Percentiles rank a stretch among this genome's conserved stretches.
Evolutionary conservation across 1,139 yeast genomes (phyloP).

Genomic region (Kurtzmaniella natalensis): DNA sequence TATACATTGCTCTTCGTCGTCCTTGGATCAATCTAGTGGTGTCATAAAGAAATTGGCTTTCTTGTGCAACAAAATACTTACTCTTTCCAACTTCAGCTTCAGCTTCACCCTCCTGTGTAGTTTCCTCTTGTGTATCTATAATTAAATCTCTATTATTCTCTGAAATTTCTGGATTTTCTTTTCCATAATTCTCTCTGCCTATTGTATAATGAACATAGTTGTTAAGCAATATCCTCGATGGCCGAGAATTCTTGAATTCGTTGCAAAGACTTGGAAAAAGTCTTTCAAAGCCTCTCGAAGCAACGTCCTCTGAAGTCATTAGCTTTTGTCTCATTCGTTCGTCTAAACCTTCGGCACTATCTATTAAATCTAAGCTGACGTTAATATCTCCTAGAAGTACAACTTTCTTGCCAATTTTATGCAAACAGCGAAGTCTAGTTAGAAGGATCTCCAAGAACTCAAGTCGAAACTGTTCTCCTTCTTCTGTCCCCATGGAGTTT

Average conservation of each 20-base stretch:
- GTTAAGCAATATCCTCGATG: conserved; percentile 43
- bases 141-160: conserved; percentile 2
- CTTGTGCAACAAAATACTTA: background rate
- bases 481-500: conserved; percentile 66
- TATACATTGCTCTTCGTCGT: conserved; percentile 62
- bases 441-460: conserved; percentile 57
- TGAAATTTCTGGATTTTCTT: no score
- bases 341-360: conserved; percentile 69
- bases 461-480: conserved; percentile 61
- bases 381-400: conserved; percentile 86
- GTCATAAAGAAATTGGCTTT: conserved; percentile 50
- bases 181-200: no score
- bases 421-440: conserved; percentile 53
- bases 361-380: conserved; percentile 73
- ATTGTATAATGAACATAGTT: conserved; percentile 13
- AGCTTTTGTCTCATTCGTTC: conserved; percentile 28
- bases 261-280: conserved; percentile 33
- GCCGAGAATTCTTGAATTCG: conserved; percentile 37
- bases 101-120: no score
- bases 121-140: no score
- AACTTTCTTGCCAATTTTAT: conserved; percentile 54
- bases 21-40: conserved; percentile 59
- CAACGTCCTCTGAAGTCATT: conserved; percentile 17
- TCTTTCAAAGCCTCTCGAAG: conserved; percentile 33
- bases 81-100: no score